A percentile compares a stretch with the other conserved stretches of the same genome.
Conservation (phyloP, 2,329 filamentous ascomycete genomes). For the Epichloe bromicola region DNA sequence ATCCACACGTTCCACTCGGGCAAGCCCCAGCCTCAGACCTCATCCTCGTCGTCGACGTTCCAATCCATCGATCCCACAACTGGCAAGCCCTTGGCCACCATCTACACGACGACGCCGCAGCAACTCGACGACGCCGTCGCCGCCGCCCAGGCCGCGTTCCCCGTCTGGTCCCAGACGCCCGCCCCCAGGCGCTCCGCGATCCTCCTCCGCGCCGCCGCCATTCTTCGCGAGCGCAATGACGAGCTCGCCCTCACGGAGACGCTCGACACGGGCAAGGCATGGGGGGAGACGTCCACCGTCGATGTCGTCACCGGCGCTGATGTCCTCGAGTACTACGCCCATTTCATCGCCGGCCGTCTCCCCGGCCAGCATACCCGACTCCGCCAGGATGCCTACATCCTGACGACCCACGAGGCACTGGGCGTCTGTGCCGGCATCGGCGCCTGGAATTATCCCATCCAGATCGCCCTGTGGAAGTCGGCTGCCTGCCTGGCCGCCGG, state of each 20-base stretch:
- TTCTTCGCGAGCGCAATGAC: slow-evolving; percentile 67
- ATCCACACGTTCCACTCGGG: slow-evolving; percentile 65
- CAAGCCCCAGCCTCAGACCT: slow-evolving; percentile 43
- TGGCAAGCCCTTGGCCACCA: slow-evolving; percentile 52
- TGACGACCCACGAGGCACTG: slow-evolving; percentile 68
- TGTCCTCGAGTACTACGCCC: slow-evolving; percentile 77
- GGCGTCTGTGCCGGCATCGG: slow-evolving; percentile 81
- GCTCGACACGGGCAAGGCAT: slow-evolving; percentile 76
- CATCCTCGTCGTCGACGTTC: slow-evolving; percentile 49
- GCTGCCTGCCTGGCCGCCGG: slow-evolving; percentile 74
- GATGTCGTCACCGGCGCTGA: slow-evolving; percentile 76
- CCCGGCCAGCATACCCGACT: slow-evolving; percentile 70
- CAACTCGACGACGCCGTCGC: slow-evolving; percentile 61
- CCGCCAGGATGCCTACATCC: slow-evolving; percentile 65
- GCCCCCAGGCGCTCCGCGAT: slow-evolving; percentile 64
- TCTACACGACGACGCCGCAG: slow-evolving; percentile 53
- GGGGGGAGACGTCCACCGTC: slow-evolving; percentile 75
- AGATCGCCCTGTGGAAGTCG: slow-evolving; percentile 84
- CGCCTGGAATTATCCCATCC: slow-evolving; percentile 86
- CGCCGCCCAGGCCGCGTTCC: slow-evolving; percentile 60
- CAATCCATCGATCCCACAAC: slow-evolving; percentile 63
- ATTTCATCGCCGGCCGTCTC: slow-evolving; percentile 63
- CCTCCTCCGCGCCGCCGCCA: slow-evolving; percentile 59
- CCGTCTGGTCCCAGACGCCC: slow-evolving; percentile 62
- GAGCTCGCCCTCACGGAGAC: slow-evolving; percentile 70